Evolutionary conservation across 1,284 basidiomycete species (phyloP), one percentile per base, ranked within the genome.

Genomic region (Boletellus deceptivus): DNA sequence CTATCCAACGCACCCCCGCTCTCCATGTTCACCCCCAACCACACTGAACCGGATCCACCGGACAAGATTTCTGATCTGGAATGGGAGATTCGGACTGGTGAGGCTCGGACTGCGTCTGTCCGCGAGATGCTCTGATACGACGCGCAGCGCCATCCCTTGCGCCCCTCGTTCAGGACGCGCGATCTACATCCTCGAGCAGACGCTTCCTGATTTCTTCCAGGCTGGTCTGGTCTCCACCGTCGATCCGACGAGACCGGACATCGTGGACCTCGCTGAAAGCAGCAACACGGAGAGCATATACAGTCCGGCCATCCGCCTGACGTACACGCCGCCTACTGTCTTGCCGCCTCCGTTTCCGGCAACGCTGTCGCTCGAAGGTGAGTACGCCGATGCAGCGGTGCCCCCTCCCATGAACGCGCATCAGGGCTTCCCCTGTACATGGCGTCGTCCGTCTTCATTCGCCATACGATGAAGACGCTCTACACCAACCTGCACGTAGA

Each of bases 381-480:
- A 35, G 72, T 59, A n/a, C 38, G 22, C 22, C 11, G 18, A 44
- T 13, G n/a, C 36, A 6, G 35, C 13, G 38, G 22, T 10, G 9
- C 27, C 2, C 20, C n/a, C 17, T 0, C n/a, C 16, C 36, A 51
- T 56, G 33, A 57, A 37, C 11, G 4, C 14, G n/a, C 22, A 18
- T 8, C 53, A 89, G 86, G 88, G 27, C 64, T 87, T 6, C 79
- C 83, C 8, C 61, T 90, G 36, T 91, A 91, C 64, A 72, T 83
- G 53, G 78, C 84, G 1, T 88, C 86, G 0, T 81, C 86, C 3
- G 76, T 78, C 3, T 80, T 90, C 55, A 69, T 90, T 22, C 76
- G 84, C 20, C 86, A 86, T 56, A 84, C 86, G 5, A 76, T 91
- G 59, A 85, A 82, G 59, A 82, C 89, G 7, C 67, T 91, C 14